Base-by-base conservation (phyloP, 139 green algal species). In the Micractinium sp. region DNA sequence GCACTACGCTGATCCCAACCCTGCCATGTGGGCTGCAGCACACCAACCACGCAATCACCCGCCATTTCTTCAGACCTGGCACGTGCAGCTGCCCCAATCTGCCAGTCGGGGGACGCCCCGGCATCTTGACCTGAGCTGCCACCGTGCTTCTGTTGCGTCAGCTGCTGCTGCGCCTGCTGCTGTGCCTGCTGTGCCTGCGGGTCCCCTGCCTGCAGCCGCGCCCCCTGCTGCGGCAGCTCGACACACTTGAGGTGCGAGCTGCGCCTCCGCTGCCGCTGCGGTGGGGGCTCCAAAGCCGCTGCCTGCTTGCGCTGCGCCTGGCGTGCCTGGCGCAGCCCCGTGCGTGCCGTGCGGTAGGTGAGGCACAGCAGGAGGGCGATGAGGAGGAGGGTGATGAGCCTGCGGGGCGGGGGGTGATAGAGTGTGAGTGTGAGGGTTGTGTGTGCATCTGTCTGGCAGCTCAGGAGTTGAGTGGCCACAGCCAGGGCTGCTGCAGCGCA, bases 361-460 rank as follows among this genome's bases (percentile, higher is more conserved):
- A 93, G 67, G 36, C 66, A 86, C 16, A 82, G 14, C 83, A 95
- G 92, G 61, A 95, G 85, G 5, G 23, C 60, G 31, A 93, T 88
- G 29, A 95, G 92, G 35, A 91, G 74, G 1, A 90, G 61, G 25
- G 88, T 92, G 56, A 95, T 84, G 5, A 91, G 53, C 93, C 77
- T 83, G 77, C 76, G 22, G 16, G 22, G 13, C 16, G 69, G 69
- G 25, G 27, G 69, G 13, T 15, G 33, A n/a, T 15, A 35, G 27
- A 38, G 73, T 15, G 31, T 12, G 69, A 14, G n/a, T 2, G n/a
- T 33, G n/a, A 2, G 5, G n/a, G 73, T 7, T 19, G 23, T 22
- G 29, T 33, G 25, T 9, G 12, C 9, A 41, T 39, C 5, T 23
- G 73, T 15, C 73, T 41, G 29, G 2, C n/a, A n/a, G n/a, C n/a